Evolutionary conservation across 2,329 filamentous ascomycete species (phyloP).

Genomic region (Fusarium falciforme): DNA sequence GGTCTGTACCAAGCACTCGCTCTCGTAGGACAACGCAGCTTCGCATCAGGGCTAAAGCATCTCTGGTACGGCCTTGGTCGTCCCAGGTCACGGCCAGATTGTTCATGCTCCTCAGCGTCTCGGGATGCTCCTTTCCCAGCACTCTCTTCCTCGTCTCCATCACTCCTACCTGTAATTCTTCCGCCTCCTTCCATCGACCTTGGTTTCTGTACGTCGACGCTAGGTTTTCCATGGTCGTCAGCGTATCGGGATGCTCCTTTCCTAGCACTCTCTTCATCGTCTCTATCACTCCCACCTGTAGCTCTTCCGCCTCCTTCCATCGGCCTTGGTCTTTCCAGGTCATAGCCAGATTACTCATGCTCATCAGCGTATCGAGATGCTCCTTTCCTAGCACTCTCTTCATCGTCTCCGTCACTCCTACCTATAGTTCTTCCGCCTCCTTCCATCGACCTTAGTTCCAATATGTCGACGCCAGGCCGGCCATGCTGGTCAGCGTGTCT

Average conservation of each 20-base stretch:
- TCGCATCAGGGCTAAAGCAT: conserved; percentile 3
- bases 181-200: neutral
- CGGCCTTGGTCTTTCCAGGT: neutral
- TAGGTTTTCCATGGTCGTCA: rapidly evolving
- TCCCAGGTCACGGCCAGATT: neutral
- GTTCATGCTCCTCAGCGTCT: neutral
- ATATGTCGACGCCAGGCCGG: neutral
- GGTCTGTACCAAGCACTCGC: conserved; percentile 3
- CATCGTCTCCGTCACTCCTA: neutral
- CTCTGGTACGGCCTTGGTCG: neutral
- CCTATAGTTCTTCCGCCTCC: neutral
- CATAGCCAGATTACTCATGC: neutral
- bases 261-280: no score
- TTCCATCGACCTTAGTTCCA: neutral
- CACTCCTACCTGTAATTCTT: neutral
- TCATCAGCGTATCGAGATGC: neutral
- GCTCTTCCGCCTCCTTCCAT: neutral
- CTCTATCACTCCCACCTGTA: neutral
- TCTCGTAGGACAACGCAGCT: neutral
- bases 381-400: no score
- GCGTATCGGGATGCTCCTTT: neutral
- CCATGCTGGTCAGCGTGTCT: neutral
- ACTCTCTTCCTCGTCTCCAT: no score
- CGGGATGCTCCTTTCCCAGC: no score
- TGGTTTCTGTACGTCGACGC: neutral